Conservation (phyloP, 2,329 filamentous ascomycete species). For the Fusarium nisikadoi region DNA sequence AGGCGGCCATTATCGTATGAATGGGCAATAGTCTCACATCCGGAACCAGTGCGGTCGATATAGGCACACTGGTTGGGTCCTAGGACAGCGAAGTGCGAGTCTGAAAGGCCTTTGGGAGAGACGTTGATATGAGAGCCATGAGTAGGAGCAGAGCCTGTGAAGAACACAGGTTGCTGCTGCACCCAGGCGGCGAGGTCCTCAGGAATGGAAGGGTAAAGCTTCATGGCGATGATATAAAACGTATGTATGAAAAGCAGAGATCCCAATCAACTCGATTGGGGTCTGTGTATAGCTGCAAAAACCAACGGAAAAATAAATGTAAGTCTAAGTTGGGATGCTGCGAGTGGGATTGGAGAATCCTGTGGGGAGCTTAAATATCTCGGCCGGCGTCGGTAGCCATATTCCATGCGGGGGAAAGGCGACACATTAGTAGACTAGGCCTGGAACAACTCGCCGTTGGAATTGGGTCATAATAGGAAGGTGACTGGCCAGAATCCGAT, state of each 20-base stretch:
- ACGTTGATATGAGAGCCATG: constrained; percentile 78
- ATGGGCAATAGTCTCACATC: constrained; percentile 80
- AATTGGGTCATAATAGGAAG: constrained; percentile 33
- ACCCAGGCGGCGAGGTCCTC: constrained; percentile 71
- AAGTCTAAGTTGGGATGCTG: constrained; percentile 31
- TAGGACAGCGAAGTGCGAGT: constrained; percentile 71
- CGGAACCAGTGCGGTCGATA: constrained; percentile 78
- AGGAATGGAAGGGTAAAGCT: constrained; percentile 66
- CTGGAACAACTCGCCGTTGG: constrained; percentile 24
- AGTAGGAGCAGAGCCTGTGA: constrained; percentile 76
- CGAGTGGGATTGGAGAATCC: constrained; percentile 19
- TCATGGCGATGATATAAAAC: constrained; percentile 58
- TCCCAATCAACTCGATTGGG: constrained; percentile 24
- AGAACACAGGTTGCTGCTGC: constrained; percentile 76
- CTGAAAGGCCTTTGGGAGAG: constrained; percentile 77
- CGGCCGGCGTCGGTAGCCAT: constrained; percentile 11
- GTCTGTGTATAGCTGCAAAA: constrained; percentile 23
- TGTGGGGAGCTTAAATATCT: constrained; percentile 23
- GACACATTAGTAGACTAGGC: constrained; percentile 21
- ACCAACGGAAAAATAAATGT: constrained; percentile 18
- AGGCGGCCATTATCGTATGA: constrained; percentile 80
- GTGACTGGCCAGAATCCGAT: constrained; percentile 26
- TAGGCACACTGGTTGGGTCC: constrained; percentile 71
- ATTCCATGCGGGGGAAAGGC: constrained; percentile 37
- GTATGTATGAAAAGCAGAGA: constrained; percentile 37